Evolutionary conservation across 441 rosid genomes (phyloP).

Genomic region (Breynia disticha): DNA sequence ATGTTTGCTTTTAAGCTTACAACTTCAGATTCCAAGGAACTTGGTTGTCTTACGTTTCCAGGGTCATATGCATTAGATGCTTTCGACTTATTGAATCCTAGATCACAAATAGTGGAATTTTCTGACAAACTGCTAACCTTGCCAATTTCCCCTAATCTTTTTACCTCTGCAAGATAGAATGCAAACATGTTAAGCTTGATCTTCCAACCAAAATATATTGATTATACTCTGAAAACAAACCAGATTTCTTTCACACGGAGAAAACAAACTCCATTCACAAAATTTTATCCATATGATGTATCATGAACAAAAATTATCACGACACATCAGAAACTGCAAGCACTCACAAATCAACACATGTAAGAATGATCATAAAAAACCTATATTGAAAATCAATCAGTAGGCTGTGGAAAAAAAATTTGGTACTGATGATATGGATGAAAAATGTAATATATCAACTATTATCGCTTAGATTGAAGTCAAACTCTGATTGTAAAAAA

Average conservation of each 20-base stretch:
- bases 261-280: no score
- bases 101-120: constrained; percentile 18
- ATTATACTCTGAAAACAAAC: no score
- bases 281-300: no score
- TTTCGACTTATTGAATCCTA: constrained; percentile 26
- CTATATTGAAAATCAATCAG: background rate
- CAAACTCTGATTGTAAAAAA: background rate
- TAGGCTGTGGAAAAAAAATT: background rate
- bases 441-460: no score
- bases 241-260: no score
- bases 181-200: constrained; percentile 1
- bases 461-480: background rate
- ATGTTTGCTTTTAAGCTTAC: constrained; percentile 39
- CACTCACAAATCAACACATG: background rate
- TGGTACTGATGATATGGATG: no score
- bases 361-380: background rate
- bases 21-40: constrained; percentile 32
- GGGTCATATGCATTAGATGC: constrained; percentile 27
- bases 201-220: background rate
- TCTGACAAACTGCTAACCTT: constrained; percentile 25
- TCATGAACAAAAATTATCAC: no score
- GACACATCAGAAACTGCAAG: no score
- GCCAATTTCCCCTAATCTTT: constrained; percentile 57
- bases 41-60: constrained; percentile 19
- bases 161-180: constrained; percentile 45